Evolutionary conservation across 2,329 filamentous ascomycete genomes (phyloP).

Genomic region (Cercospora sp.): DNA sequence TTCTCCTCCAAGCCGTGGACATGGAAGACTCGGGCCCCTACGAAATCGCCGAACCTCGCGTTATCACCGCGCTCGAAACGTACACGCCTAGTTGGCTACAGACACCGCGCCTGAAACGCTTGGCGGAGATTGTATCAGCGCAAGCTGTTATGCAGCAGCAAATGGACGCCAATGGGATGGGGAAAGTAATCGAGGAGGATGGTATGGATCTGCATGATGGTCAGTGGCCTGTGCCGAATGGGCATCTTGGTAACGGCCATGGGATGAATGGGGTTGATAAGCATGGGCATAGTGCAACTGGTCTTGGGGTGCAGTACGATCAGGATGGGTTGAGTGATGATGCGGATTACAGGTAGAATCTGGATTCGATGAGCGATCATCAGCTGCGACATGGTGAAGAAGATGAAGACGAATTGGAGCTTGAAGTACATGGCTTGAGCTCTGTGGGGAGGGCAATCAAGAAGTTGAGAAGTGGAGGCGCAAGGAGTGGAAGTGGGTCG

Average conservation of each 20-base stretch:
- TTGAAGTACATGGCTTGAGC: neutral
- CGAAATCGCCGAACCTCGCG: slow-evolving; percentile 94
- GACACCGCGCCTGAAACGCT: slow-evolving; percentile 88
- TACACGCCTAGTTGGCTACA: slow-evolving; percentile 98
- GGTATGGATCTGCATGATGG: slow-evolving; percentile 26
- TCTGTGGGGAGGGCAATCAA: neutral
- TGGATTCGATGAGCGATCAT: slow-evolving; percentile 8
- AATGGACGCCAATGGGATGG: slow-evolving; percentile 36
- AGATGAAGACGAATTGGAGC: neutral
- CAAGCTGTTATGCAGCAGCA: slow-evolving; percentile 83
- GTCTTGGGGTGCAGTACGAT: slow-evolving; percentile 18
- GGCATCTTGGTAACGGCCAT: slow-evolving; percentile 14
- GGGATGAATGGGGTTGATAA: slow-evolving; percentile 17
- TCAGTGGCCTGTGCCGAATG: slow-evolving; percentile 27
- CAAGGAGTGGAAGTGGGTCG: neutral
- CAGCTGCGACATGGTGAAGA: neutral
- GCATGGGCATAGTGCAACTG: slow-evolving; percentile 2
- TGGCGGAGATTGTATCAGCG: slow-evolving; percentile 96
- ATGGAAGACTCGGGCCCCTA: slow-evolving; percentile 99
- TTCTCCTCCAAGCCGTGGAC: slow-evolving; percentile 90
- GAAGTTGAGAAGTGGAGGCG: neutral
- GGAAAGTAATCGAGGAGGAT: slow-evolving; percentile 32
- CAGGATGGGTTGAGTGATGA: slow-evolving; percentile 20
- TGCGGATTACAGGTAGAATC: slow-evolving; percentile 18
- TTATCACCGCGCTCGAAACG: slow-evolving; percentile 94